A percentile compares a stretch with the other conserved stretches of the same genome.
These are phyloP conservation scores for Zalerion maritima DNA, from an alignment of 495 filamentous ascomycete genomes.

Conservation along the genomic window DNA sequence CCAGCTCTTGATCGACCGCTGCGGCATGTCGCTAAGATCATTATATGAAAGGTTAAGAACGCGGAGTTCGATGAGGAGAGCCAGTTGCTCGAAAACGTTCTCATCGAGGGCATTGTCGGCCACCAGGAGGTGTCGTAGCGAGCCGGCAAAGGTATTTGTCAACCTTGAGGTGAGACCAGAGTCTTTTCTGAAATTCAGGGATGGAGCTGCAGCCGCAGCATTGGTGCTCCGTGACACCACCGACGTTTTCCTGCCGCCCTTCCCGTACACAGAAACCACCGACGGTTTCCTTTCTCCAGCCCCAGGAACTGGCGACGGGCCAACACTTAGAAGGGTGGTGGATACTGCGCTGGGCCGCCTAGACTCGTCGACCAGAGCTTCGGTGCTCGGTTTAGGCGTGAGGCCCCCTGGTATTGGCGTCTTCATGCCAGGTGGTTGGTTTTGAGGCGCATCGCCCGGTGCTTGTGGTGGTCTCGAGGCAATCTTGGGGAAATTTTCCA, in stretches of 20 bases:
- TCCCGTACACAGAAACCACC: constrained; percentile 61
- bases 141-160: constrained; percentile 70
- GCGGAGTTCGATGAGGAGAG: constrained; percentile 66
- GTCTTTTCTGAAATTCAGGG: constrained; percentile 56
- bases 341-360: constrained; percentile 79
- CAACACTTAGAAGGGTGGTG: constrained; percentile 55
- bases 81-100: constrained; percentile 84
- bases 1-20: constrained; percentile 76
- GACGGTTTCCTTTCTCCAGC: constrained; percentile 60
- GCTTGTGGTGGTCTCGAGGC: constrained; percentile 45
- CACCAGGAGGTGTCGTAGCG: constrained; percentile 67
- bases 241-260: constrained; percentile 67
- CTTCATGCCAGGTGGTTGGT: constrained; percentile 12
- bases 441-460: constrained; percentile 29
- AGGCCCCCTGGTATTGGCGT: constrained; percentile 39
- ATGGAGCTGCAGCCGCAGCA: constrained; percentile 33
- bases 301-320: constrained; percentile 49
- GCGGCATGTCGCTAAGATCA: constrained; percentile 78
- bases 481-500: constrained; percentile 80
- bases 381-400: constrained; percentile 49
- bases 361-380: constrained; percentile 63
- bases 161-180: constrained; percentile 64
- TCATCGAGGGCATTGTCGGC: constrained; percentile 91
- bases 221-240: constrained; percentile 52
- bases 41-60: constrained; percentile 94